These are phyloP conservation scores for Chenopodium suecicum DNA, from an alignment of 148 eudicot genomes.

Conservation along the genomic window DNA sequence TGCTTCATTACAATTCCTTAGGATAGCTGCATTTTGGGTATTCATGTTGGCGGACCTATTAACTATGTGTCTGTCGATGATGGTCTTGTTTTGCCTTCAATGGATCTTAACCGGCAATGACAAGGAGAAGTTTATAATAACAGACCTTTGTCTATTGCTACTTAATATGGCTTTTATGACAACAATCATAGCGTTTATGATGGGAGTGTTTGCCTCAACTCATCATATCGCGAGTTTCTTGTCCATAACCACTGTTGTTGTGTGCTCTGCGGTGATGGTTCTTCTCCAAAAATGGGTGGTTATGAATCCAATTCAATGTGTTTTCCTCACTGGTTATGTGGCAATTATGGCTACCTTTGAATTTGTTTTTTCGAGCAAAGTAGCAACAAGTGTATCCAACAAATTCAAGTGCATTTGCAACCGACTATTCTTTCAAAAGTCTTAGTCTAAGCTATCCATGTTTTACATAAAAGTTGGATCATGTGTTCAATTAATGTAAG, in stretches of 20 bases:
- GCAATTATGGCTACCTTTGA: no score
- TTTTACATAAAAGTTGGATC: no score
- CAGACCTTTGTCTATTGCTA: background rate
- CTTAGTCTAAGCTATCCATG: no score
- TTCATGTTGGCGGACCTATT: slow-evolving; percentile 9
- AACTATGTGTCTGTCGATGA: slow-evolving; percentile 10
- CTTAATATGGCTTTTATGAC: background rate
- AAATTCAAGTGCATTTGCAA: no score
- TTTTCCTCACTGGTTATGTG: background rate
- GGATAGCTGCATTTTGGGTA: background rate
- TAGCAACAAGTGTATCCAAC: no score
- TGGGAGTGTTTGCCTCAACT: slow-evolving; percentile 19
- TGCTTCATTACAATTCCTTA: background rate
- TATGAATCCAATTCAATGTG: background rate
- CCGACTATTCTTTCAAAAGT: no score
- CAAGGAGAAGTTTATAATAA: slow-evolving; percentile 3
- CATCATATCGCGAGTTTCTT: background rate
- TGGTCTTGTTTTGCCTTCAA: slow-evolving; percentile 13
- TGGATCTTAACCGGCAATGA: slow-evolving; percentile 1
- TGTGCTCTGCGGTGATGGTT: background rate
- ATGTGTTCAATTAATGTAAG: no score
- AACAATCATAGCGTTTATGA: slow-evolving; percentile 2
- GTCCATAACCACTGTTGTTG: background rate
- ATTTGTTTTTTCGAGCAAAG: no score
- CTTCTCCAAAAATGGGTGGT: background rate